phyloP scores from a whole-genome alignment of 129 eudicot genomes.

The Arctium lappa region DNA sequence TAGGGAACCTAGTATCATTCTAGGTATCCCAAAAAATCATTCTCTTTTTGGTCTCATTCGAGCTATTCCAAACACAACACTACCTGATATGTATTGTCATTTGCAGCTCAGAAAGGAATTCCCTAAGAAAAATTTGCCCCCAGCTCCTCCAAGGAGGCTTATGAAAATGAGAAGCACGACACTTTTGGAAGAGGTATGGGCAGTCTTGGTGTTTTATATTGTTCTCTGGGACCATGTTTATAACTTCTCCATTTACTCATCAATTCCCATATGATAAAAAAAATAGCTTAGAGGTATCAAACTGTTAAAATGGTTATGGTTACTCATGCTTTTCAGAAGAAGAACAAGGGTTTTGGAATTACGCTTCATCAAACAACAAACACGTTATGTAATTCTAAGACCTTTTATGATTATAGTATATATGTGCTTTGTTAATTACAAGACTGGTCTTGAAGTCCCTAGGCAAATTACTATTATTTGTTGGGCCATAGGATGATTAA shows the following conservation, averaged over 20 bases:
- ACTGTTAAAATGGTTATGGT: not conserved
- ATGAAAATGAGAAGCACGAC: conserved; percentile 45
- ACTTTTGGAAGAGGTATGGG: conserved; percentile 63
- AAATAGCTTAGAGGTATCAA: not conserved
- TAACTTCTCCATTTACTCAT: not conserved
- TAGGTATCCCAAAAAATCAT: not conserved
- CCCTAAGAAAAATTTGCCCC: conserved; percentile 58
- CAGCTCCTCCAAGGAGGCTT: conserved; percentile 69
- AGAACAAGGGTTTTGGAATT: not conserved
- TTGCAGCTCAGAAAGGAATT: conserved; percentile 66
- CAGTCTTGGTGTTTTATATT: not conserved
- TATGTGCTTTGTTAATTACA: not conserved
- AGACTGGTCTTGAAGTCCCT: not conserved
- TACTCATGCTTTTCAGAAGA: not conserved
- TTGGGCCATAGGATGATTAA: not conserved
- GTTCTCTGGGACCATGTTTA: not conserved
- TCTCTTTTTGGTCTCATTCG: not conserved
- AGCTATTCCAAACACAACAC: not conserved
- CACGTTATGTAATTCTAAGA: not conserved
- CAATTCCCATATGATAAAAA: not conserved
- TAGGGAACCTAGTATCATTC: conserved; percentile 4
- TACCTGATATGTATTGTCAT: conserved; percentile 6
- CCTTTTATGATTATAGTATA: not conserved
- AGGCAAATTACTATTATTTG: not conserved
- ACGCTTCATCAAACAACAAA: not conserved